phyloP scores from a whole-genome alignment of 2,329 filamentous ascomycete genomes.

The Coniosporium tulheliwenetii region DNA sequence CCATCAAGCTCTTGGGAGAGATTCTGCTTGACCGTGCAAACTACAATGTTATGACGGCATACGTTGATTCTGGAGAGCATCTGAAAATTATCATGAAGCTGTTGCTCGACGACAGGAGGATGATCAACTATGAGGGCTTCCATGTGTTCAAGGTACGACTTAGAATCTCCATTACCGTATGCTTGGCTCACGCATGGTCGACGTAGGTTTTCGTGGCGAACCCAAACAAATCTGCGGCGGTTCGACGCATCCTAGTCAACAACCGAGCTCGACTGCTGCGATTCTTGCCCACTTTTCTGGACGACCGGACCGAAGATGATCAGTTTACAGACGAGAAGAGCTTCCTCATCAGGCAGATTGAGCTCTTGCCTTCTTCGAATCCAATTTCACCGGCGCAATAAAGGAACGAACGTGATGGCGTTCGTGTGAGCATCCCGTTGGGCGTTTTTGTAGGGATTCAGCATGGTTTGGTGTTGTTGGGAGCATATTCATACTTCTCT shows the following conservation, averaged over 20 bases:
- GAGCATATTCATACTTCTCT: no score
- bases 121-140: constrained; percentile 99
- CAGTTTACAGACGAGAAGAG: constrained; percentile 98
- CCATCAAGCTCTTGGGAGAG: constrained; percentile 91
- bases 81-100: constrained; percentile 98
- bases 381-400: no score
- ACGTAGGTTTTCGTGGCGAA: constrained; percentile 84
- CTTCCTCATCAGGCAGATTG: constrained; percentile 90
- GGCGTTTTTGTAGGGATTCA: no score
- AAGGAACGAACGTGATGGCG: no score
- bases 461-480: no score
- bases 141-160: constrained; percentile 76
- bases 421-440: no score
- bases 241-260: constrained; percentile 91
- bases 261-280: constrained; percentile 81
- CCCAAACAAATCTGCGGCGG: constrained; percentile 91
- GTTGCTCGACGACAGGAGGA: constrained; percentile 85
- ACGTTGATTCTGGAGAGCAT: constrained; percentile 89
- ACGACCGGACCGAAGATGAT: constrained; percentile 91
- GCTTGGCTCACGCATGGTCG: no score
- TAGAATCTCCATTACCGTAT: no score
- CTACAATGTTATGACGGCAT: constrained; percentile 95
- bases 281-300: constrained; percentile 82
- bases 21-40: constrained; percentile 89
- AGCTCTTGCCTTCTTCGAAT: constrained; percentile 10